These are phyloP conservation scores for Penicillium sp. DNA, from an alignment of 2,329 filamentous ascomycete genomes.

Conservation along the genomic window DNA sequence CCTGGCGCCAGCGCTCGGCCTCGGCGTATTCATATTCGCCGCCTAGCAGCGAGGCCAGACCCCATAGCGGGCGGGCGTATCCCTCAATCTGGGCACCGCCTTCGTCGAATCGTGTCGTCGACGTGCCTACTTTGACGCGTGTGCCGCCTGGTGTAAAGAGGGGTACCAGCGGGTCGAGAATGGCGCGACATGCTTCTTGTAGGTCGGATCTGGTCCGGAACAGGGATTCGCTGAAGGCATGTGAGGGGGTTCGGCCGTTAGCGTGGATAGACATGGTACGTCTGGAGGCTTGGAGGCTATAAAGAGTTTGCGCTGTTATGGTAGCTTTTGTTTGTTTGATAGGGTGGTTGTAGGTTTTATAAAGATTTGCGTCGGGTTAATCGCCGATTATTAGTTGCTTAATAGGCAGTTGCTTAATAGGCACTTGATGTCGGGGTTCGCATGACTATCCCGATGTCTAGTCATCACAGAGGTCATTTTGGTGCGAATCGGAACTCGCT, in stretches of 20 bases:
- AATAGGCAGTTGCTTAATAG: neutral
- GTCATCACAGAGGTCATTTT: neutral
- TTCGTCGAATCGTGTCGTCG: slow-evolving; percentile 75
- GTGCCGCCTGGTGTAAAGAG: slow-evolving; percentile 69
- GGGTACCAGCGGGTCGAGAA: slow-evolving; percentile 69
- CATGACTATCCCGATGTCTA: neutral
- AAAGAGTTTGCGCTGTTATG: neutral
- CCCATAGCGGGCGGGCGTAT: slow-evolving; percentile 74
- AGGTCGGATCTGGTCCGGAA: slow-evolving; percentile 40
- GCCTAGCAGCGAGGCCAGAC: slow-evolving; percentile 67
- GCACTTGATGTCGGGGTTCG: neutral
- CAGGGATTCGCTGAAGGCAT: slow-evolving; percentile 29
- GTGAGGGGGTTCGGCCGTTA: slow-evolving; percentile 31
- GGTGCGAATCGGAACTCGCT: neutral
- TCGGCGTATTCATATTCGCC: slow-evolving; percentile 66
- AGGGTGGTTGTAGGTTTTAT: neutral
- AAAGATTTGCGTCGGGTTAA: neutral
- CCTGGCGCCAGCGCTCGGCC: slow-evolving; percentile 66
- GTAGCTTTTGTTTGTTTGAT: neutral
- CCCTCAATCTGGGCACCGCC: slow-evolving; percentile 75
- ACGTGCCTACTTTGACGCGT: slow-evolving; percentile 67
- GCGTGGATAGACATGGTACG: slow-evolving; percentile 31
- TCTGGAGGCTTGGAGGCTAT: neutral
- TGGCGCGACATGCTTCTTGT: slow-evolving; percentile 60
- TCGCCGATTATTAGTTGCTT: neutral